These are phyloP conservation scores for Kingdonia uniflora DNA, from an alignment of 164 flowering plant genomes.

Conservation along the genomic window DNA sequence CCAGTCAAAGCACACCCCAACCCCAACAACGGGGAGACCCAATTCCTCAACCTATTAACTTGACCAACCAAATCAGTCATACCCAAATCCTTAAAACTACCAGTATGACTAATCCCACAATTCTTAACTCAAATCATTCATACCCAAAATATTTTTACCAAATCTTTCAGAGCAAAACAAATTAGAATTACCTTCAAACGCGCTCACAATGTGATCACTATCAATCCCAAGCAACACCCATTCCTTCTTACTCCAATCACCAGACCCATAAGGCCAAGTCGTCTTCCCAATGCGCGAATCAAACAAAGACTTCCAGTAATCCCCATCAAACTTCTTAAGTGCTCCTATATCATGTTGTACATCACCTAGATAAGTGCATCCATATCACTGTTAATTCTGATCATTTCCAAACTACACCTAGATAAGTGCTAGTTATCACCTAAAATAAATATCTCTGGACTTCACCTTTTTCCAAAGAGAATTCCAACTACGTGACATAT, in stretches of 20 bases:
- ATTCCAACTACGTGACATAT: too few species aligned
- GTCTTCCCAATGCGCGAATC: constrained; percentile 80
- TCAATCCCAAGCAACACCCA: constrained; percentile 87
- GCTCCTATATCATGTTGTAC: too few species aligned
- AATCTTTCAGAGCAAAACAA: constrained; percentile 86
- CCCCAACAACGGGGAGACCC: constrained; percentile 50
- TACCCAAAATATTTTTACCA: constrained; percentile 69
- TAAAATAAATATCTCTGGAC: too few species aligned
- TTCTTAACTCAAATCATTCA: constrained; percentile 92
- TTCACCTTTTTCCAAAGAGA: too few species aligned
- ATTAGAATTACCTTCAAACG: constrained; percentile 82
- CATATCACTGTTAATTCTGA: too few species aligned
- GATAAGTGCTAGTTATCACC: too few species aligned
- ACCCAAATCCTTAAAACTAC: constrained; percentile 77
- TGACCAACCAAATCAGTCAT: constrained; percentile 87
- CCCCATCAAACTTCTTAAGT: constrained; percentile 46
- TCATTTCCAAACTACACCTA: too few species aligned
- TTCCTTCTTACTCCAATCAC: constrained; percentile 89
- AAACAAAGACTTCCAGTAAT: constrained; percentile 63
- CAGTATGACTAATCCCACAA: constrained; percentile 77
- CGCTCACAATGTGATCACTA: constrained; percentile 58
- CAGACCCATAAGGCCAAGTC: constrained; percentile 90
- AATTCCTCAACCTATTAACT: constrained; percentile 50
- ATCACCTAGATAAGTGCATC: too few species aligned
- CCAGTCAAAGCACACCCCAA: constrained; percentile 87